These are phyloP conservation scores for Ammopiptanthus mongolicus DNA, from an alignment of 306 rosid species.

Conservation along the genomic window DNA sequence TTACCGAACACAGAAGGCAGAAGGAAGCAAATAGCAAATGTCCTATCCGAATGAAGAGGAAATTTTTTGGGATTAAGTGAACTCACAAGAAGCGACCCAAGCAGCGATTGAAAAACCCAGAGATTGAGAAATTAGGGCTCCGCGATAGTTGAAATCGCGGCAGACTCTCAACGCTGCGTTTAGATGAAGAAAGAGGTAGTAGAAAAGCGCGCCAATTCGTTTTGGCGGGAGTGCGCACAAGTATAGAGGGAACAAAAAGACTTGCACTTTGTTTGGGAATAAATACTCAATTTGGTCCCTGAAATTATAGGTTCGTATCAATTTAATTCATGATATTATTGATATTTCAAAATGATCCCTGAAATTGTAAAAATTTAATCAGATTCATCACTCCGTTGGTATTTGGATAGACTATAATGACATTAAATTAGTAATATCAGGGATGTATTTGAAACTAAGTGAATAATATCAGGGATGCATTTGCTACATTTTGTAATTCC, in stretches of 20 bases:
- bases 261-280: no score
- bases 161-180: not conserved
- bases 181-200: not conserved
- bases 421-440: no score
- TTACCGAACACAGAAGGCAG: not conserved
- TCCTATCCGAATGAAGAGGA: not conserved
- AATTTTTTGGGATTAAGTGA: not conserved
- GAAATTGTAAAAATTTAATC: no score
- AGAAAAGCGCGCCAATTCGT: conserved; percentile 1
- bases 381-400: no score
- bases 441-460: no score
- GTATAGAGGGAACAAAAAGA: not conserved
- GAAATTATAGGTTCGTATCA: no score
- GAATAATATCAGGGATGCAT: no score
- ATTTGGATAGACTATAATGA: no score
- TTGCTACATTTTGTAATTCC: no score
- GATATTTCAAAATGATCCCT: no score
- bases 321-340: no score
- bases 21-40: not conserved
- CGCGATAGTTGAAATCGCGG: not conserved
- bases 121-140: not conserved
- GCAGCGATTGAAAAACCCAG: not conserved
- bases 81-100: not conserved
- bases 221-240: conserved; percentile 14
- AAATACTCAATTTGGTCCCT: no score